A percentile compares a stretch with the other conserved stretches of the same genome.
Conservation (phyloP, 2,329 filamentous ascomycete species). For the Dryadomyces sulphureus region DNA sequence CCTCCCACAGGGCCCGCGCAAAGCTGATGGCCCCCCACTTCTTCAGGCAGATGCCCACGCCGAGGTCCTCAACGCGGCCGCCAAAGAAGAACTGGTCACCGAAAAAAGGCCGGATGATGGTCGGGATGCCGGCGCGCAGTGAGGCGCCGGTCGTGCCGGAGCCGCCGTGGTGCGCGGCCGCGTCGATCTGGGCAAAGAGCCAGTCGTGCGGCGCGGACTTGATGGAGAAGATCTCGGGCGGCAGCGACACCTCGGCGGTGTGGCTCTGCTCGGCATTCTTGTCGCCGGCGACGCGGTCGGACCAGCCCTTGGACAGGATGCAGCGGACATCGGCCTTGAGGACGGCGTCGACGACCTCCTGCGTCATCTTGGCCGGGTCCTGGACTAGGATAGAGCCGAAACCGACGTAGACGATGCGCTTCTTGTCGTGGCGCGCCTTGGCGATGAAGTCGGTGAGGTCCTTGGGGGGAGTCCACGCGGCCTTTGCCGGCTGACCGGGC, state of each 20-base stretch:
- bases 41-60: constrained; percentile 79
- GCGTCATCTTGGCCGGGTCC: constrained; percentile 75
- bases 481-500: background rate
- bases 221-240: constrained; percentile 74
- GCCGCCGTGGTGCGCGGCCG: constrained; percentile 86
- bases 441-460: constrained; percentile 71
- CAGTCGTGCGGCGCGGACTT: constrained; percentile 90
- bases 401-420: constrained; percentile 92
- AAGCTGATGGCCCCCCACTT: constrained; percentile 81
- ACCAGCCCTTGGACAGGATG: constrained; percentile 94
- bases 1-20: constrained; percentile 78
- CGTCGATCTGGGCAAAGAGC: constrained; percentile 89
- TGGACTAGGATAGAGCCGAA: constrained; percentile 94
- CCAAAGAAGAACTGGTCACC: constrained; percentile 98
- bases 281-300: constrained; percentile 45
- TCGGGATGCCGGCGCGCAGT: constrained; percentile 78
- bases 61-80: constrained; percentile 75
- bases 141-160: constrained; percentile 91
- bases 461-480: constrained; percentile 53
- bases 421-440: constrained; percentile 64
- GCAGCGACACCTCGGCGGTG: constrained; percentile 51
- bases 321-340: constrained; percentile 84
- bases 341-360: constrained; percentile 86
- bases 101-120: constrained; percentile 93
- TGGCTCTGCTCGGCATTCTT: constrained; percentile 6